phyloP scores from a whole-genome alignment of 1,139 yeast genomes.

The Kodamaea ohmeri region DNA sequence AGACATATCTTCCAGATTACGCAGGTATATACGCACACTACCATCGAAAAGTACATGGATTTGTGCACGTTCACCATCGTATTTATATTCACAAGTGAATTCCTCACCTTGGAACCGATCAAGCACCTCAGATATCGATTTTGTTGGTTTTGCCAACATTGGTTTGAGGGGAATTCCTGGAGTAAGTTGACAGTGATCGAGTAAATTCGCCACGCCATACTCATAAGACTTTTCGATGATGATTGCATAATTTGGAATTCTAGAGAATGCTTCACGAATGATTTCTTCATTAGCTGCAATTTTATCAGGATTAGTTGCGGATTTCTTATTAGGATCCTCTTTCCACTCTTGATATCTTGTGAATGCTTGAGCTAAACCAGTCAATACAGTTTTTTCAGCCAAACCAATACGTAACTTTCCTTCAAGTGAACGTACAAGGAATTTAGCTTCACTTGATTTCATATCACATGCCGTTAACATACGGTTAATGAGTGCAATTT shows the following conservation, averaged over 20 bases:
- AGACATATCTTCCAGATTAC: constrained; percentile 97
- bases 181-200: constrained; percentile 67
- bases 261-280: constrained; percentile 82
- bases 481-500: constrained; percentile 73
- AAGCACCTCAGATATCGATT: constrained; percentile 82
- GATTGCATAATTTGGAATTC: constrained; percentile 86
- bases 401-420: constrained; percentile 91
- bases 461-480: constrained; percentile 85
- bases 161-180: constrained; percentile 97
- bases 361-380: constrained; percentile 82
- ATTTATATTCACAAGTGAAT: constrained; percentile 94
- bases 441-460: constrained; percentile 75
- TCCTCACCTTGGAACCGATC: constrained; percentile 82
- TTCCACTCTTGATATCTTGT: constrained; percentile 48
- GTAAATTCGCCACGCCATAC: constrained; percentile 63
- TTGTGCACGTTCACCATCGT: constrained; percentile 98
- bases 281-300: constrained; percentile 50
- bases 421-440: constrained; percentile 82
- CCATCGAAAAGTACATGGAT: constrained; percentile 76
- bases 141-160: constrained; percentile 97
- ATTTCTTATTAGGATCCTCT: constrained; percentile 8
- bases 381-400: constrained; percentile 88
- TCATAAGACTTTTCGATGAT: constrained; percentile 65
- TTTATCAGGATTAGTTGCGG: neutral
- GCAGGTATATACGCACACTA: constrained; percentile 71